phyloP scores from a whole-genome alignment of 2,329 filamentous ascomycete species.

The Fusarium sp. region DNA sequence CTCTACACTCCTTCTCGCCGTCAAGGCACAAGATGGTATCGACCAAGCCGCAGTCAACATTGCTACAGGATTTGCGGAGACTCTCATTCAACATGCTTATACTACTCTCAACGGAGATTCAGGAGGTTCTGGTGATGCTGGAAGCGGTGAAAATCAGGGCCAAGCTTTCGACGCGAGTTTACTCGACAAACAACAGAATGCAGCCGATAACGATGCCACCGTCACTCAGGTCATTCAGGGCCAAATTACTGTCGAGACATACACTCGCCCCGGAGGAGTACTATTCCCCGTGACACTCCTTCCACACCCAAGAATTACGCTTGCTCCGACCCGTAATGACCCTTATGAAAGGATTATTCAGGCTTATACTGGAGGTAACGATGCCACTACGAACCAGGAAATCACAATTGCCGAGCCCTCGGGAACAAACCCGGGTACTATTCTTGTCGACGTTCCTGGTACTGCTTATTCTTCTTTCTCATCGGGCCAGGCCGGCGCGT shows the following conservation, averaged over 20 bases:
- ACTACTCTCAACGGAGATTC: conserved; percentile 11
- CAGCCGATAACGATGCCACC: neutral
- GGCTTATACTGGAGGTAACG: conserved; percentile 25
- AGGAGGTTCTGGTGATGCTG: conserved; percentile 3
- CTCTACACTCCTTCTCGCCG: conserved; percentile 28
- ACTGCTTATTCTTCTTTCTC: conserved; percentile 25
- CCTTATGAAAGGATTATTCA: conserved; percentile 30
- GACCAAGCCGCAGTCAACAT: conserved; percentile 21
- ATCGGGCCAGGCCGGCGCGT: conserved; percentile 23
- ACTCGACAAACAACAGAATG: neutral
- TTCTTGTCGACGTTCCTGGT: conserved; percentile 26
- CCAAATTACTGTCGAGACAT: conserved; percentile 8
- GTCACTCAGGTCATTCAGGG: neutral
- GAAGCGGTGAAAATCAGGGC: conserved; percentile 1
- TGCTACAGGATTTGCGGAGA: conserved; percentile 17
- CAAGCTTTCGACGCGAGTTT: conserved; percentile 21
- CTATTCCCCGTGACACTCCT: conserved; percentile 22
- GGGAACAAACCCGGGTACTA: conserved; percentile 26
- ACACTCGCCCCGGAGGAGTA: conserved; percentile 9
- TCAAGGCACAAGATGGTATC: conserved; percentile 20
- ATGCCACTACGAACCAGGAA: conserved; percentile 23
- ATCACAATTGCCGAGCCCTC: conserved; percentile 28
- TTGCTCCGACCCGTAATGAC: conserved; percentile 20
- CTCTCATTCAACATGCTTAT: conserved; percentile 20
- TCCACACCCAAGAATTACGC: conserved; percentile 27